Evolutionary conservation across 2,329 filamentous ascomycete genomes (phyloP).

Genomic region (Calonectria leucothoes): DNA sequence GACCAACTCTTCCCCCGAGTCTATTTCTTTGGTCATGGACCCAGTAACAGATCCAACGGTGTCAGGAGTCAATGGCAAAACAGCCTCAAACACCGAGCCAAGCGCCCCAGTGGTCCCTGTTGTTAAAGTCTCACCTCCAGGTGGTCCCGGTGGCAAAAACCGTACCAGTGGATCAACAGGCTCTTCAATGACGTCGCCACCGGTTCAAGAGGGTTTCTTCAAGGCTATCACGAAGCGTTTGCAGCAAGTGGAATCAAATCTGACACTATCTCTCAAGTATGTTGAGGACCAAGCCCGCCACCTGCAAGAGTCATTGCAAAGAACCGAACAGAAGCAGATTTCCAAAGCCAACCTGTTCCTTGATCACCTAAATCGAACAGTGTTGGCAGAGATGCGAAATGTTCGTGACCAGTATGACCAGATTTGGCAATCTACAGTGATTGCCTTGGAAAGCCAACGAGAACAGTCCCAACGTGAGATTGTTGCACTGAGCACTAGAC

Average conservation of each 20-base stretch:
- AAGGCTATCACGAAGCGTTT: conserved; percentile 95
- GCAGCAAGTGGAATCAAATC: conserved; percentile 90
- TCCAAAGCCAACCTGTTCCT: conserved; percentile 86
- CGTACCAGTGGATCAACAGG: conserved; percentile 43
- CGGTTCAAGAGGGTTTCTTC: conserved; percentile 97
- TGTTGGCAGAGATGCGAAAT: conserved; percentile 81
- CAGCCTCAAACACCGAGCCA: conserved; percentile 21
- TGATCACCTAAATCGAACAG: conserved; percentile 86
- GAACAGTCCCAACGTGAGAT: conserved; percentile 87
- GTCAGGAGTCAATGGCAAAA: conserved; percentile 26
- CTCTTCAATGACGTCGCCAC: conserved; percentile 66
- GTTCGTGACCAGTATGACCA: conserved; percentile 92
- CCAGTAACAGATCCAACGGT: conserved; percentile 19
- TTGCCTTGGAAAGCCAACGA: conserved; percentile 89
- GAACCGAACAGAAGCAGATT: conserved; percentile 88
- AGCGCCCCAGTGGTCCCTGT: conserved; percentile 10
- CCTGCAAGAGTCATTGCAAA: conserved; percentile 85
- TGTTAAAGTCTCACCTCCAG: conserved; percentile 30
- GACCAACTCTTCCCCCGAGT: conserved; percentile 28
- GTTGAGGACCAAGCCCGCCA: conserved; percentile 96
- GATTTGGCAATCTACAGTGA: conserved; percentile 94
- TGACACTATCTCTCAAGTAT: conserved; percentile 92
- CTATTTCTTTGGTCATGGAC: conserved; percentile 24
- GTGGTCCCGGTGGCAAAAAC: conserved; percentile 37
- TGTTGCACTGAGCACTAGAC: conserved; percentile 80